Conservation (phyloP, 441 rosid genomes). For the Metrosideros polymorpha region DNA sequence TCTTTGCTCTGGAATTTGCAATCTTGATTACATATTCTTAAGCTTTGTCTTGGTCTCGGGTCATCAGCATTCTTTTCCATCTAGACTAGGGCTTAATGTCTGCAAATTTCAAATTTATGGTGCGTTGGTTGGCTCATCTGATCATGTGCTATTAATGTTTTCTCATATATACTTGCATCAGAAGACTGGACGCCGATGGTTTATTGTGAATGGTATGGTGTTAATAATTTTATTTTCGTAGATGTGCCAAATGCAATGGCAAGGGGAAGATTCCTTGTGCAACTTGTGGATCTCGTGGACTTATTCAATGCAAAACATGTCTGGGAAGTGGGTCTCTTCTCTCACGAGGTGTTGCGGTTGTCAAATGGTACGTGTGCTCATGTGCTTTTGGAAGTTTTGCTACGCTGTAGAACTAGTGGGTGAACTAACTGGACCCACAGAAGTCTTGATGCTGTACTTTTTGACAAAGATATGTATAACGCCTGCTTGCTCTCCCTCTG, state of each 20-base stretch:
- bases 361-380: conserved; percentile 46
- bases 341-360: conserved; percentile 45
- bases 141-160: neutral
- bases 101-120: neutral
- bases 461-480: neutral
- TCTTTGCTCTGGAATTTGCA: neutral
- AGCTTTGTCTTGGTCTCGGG: neutral
- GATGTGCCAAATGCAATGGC: conserved; percentile 65
- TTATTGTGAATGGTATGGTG: neutral
- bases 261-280: conserved; percentile 83
- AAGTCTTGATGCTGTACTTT: neutral
- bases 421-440: neutral
- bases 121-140: neutral
- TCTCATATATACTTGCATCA: neutral
- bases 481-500: neutral
- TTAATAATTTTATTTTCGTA: conserved; percentile 13
- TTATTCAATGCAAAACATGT: conserved; percentile 65
- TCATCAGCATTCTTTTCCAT: neutral
- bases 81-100: neutral
- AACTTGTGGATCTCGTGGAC: conserved; percentile 75
- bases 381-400: neutral
- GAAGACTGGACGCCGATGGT: neutral
- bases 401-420: neutral
- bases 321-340: conserved; percentile 60
- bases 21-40: neutral